Conservation (phyloP, 2,329 filamentous ascomycete genomes). For the Seiridium unicorne region DNA sequence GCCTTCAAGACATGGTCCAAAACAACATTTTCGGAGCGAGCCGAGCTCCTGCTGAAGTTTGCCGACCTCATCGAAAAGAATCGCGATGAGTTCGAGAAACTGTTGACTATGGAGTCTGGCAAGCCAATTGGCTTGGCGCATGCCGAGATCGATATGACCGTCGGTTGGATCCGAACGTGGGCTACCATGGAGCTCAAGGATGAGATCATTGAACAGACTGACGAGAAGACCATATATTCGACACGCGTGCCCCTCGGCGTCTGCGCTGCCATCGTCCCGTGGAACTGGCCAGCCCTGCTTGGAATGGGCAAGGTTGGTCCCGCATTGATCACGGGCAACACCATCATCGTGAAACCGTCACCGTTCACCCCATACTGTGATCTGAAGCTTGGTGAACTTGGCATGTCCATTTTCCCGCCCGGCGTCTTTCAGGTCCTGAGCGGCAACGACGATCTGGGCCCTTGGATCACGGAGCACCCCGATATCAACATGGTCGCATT, state of each 20-base stretch:
- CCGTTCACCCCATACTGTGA: slow-evolving; percentile 43
- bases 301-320: slow-evolving; percentile 54
- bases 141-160: slow-evolving; percentile 19
- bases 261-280: slow-evolving; percentile 48
- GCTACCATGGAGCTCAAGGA: slow-evolving; percentile 31
- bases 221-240: slow-evolving; percentile 29
- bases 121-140: slow-evolving; percentile 26
- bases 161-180: slow-evolving; percentile 27
- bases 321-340: slow-evolving; percentile 55
- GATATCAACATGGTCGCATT: slow-evolving; percentile 63
- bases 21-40: slow-evolving; percentile 20
- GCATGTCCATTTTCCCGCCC: slow-evolving; percentile 55
- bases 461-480: slow-evolving; percentile 57
- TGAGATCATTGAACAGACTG: slow-evolving; percentile 37
- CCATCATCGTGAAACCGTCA: slow-evolving; percentile 31
- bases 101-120: slow-evolving; percentile 26
- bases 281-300: slow-evolving; percentile 57
- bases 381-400: slow-evolving; percentile 61
- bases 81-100: slow-evolving; percentile 16
- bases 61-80: slow-evolving; percentile 23
- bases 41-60: slow-evolving; percentile 18
- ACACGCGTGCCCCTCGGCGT: slow-evolving; percentile 40
- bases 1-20: slow-evolving; percentile 37
- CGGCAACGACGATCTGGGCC: slow-evolving; percentile 60
- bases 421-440: slow-evolving; percentile 62